Percentiles rank a stretch among this genome's conserved stretches.
phyloP scores from a whole-genome alignment of 805 yeast genomes.

The Martiniozyma abietophila region DNA sequence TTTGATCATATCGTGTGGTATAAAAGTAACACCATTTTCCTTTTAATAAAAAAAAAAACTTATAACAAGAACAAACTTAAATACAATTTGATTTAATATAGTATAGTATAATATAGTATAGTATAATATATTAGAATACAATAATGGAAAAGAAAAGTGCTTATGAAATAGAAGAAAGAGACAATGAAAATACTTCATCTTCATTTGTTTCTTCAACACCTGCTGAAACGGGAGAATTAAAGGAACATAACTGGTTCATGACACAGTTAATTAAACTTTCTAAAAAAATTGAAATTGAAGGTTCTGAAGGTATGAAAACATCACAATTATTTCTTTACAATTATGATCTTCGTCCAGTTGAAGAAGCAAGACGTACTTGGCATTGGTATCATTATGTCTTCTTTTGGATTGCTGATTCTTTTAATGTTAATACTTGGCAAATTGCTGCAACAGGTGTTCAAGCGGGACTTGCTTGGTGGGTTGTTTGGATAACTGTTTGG shows the following conservation, averaged over 20 bases:
- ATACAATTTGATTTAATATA: too few species aligned
- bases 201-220: not conserved
- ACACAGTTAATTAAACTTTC: too few species aligned
- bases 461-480: slow-evolving; percentile 84
- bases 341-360: slow-evolving; percentile 73
- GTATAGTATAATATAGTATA: too few species aligned
- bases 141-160: too few species aligned
- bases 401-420: slow-evolving; percentile 86
- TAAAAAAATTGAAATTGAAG: slow-evolving; percentile 20
- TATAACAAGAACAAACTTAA: too few species aligned
- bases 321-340: slow-evolving; percentile 62
- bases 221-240: not conserved
- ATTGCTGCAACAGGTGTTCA: slow-evolving; percentile 80
- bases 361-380: slow-evolving; percentile 70
- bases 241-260: not conserved
- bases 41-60: too few species aligned
- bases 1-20: too few species aligned
- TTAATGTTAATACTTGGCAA: slow-evolving; percentile 86
- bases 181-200: too few species aligned
- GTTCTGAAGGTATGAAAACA: slow-evolving; percentile 32
- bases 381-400: slow-evolving; percentile 70
- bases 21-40: too few species aligned
- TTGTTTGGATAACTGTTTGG: slow-evolving; percentile 84
- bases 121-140: too few species aligned
- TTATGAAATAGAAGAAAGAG: too few species aligned